A percentile compares a stretch with the other conserved stretches of the same genome.
Evolutionary conservation across 2,329 filamentous ascomycete species (phyloP).

Genomic region (Fonsecaea pedrosoi): DNA sequence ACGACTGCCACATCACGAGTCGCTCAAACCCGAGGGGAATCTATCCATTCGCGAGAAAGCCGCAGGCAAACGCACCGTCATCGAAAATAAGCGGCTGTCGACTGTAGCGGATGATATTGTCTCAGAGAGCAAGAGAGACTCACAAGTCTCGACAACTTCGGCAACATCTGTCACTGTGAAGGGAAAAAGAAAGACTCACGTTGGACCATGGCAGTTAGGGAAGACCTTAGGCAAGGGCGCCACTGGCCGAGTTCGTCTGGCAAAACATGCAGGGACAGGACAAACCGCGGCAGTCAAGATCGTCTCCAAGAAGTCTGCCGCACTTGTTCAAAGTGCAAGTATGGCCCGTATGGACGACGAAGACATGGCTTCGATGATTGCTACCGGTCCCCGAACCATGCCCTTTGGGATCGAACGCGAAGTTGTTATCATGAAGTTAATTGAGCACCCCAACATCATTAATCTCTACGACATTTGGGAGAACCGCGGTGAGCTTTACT

Average conservation of each 20-base stretch:
- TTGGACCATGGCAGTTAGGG: conserved; percentile 93
- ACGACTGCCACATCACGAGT: conserved; percentile 40
- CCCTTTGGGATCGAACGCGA: conserved; percentile 91
- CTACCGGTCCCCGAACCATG: conserved; percentile 71
- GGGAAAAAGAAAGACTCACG: conserved; percentile 70
- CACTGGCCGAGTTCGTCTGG: conserved; percentile 84
- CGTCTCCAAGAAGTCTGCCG: conserved; percentile 80
- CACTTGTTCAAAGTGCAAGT: conserved; percentile 83
- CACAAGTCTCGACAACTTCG: conserved; percentile 32
- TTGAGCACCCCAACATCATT: conserved; percentile 94
- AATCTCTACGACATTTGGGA: conserved; percentile 97
- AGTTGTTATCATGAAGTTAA: conserved; percentile 94
- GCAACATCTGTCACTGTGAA: conserved; percentile 51
- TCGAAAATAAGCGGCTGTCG: conserved; percentile 61
- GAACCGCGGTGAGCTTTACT: conserved; percentile 92
- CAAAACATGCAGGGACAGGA: conserved; percentile 77
- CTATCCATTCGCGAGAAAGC: conserved; percentile 31
- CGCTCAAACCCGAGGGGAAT: conserved; percentile 42
- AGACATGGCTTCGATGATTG: conserved; percentile 62
- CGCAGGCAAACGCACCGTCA: conserved; percentile 17
- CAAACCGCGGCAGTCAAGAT: conserved; percentile 94
- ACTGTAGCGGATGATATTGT: conserved; percentile 57
- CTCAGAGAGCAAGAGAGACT: conserved; percentile 57
- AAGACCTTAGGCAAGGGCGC: conserved; percentile 88
- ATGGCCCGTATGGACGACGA: conserved; percentile 81